phyloP scores from a whole-genome alignment of 306 rosid genomes.

The Astragalus glycyphyllos region DNA sequence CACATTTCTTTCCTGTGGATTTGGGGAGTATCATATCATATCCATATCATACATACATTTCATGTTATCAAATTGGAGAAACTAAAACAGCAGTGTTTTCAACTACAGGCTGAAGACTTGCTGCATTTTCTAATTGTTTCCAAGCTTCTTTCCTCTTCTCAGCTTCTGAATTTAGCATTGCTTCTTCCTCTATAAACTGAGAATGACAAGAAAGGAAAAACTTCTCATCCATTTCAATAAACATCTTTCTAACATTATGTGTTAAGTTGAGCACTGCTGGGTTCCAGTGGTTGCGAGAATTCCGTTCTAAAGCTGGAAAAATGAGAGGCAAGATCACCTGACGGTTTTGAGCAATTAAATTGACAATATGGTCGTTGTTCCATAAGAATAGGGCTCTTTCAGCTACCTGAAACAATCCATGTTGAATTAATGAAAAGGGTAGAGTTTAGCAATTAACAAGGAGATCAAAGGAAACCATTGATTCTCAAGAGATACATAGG shows the following conservation, averaged over 20 bases:
- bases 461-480: conserved; percentile 26
- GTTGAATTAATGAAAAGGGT: conserved; percentile 5
- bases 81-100: conserved; percentile 91
- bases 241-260: conserved; percentile 79
- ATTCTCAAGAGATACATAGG: conserved; percentile 33
- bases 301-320: conserved; percentile 82
- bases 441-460: conserved; percentile 16
- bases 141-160: conserved; percentile 81
- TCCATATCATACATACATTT: conserved; percentile 40
- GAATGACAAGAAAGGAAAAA: conserved; percentile 66
- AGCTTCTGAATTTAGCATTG: conserved; percentile 43
- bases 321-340: conserved; percentile 80
- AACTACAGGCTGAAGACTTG: conserved; percentile 72
- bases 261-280: conserved; percentile 86
- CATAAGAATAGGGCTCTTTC: conserved; percentile 97
- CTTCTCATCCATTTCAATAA: conserved; percentile 89
- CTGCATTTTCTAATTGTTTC: conserved; percentile 76
- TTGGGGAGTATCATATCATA: conserved; percentile 42
- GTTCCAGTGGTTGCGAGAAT: conserved; percentile 86
- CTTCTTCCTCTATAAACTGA: conserved; percentile 74
- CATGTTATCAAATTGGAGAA: conserved; percentile 53
- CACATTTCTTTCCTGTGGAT: conserved; percentile 42
- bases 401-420: conserved; percentile 73
- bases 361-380: conserved; percentile 88
- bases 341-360: conserved; percentile 85